A percentile compares a stretch with the other conserved stretches of the same genome.
These are phyloP conservation scores for Austropuccinia psidii DNA, from an alignment of 1,284 basidiomycete genomes.

Conservation along the genomic window DNA sequence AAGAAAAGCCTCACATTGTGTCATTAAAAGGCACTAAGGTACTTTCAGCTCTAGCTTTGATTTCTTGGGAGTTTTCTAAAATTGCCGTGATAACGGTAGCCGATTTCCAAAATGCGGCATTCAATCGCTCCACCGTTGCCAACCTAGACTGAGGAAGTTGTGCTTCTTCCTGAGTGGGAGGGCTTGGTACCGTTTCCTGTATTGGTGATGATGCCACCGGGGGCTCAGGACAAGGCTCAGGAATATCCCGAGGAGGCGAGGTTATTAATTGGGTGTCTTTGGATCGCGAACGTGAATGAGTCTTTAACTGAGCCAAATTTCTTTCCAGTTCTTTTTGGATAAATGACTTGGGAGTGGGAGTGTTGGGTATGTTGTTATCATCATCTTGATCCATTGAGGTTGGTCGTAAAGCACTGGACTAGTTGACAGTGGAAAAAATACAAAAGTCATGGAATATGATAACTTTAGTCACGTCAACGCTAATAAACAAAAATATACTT, in stretches of 20 bases:
- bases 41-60: too few relatives aligned
- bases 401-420: constrained; percentile 12
- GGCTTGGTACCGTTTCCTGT: not conserved
- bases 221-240: not conserved
- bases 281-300: not conserved
- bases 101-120: constrained; percentile 28
- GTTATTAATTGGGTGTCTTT: not conserved
- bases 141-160: constrained; percentile 25
- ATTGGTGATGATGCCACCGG: not conserved
- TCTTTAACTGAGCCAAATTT: constrained; percentile 19
- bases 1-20: not conserved
- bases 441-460: too few relatives aligned
- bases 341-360: constrained; percentile 25
- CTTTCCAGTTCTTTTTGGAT: constrained; percentile 12
- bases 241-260: not conserved
- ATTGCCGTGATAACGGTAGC: constrained; percentile 15
- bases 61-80: not conserved
- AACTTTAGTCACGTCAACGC: not conserved
- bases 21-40: not conserved
- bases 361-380: constrained; percentile 14
- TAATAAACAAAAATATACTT: not conserved
- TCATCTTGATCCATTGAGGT: not conserved
- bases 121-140: constrained; percentile 9
- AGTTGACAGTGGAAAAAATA: not conserved
- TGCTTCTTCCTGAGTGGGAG: not conserved